Evolutionary conservation across 345 rosid genomes (phyloP).

Genomic region (Salix dunnii): DNA sequence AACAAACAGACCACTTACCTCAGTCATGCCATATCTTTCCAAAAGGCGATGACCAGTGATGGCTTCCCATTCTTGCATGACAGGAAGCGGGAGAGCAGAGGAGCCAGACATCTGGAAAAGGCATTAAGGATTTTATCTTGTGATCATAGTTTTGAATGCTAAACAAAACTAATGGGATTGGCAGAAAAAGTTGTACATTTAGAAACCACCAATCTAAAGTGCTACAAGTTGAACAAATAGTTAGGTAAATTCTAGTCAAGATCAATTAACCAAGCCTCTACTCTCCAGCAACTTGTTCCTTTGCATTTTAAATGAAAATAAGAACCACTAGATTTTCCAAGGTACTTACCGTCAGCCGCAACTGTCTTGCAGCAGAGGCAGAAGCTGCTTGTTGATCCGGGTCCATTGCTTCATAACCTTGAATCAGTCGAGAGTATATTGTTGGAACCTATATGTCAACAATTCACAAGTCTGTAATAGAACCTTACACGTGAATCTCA

Average conservation of each 20-base stretch:
- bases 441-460: conserved; percentile 74
- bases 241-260: not conserved
- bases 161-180: not conserved
- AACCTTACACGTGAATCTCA: not conserved
- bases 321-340: not conserved
- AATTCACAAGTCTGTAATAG: conserved; percentile 3
- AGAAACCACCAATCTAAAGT: not conserved
- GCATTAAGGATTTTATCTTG: not conserved
- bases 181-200: not conserved
- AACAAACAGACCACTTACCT: conserved; percentile 41
- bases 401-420: conserved; percentile 95
- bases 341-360: conserved; percentile 77
- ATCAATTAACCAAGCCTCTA: not conserved
- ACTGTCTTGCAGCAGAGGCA: conserved; percentile 66
- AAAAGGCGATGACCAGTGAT: conserved; percentile 92
- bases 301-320: not conserved
- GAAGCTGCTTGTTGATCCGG: conserved; percentile 57
- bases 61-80: conserved; percentile 91
- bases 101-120: conserved; percentile 84
- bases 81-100: conserved; percentile 89
- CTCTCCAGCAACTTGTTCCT: not conserved
- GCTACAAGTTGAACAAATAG: not conserved
- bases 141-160: not conserved
- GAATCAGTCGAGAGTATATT: conserved; percentile 88
- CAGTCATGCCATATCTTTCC: conserved; percentile 99